Conservation (phyloP, 192 early-diverging fungal genomes). For the Coemansia sp. region DNA sequence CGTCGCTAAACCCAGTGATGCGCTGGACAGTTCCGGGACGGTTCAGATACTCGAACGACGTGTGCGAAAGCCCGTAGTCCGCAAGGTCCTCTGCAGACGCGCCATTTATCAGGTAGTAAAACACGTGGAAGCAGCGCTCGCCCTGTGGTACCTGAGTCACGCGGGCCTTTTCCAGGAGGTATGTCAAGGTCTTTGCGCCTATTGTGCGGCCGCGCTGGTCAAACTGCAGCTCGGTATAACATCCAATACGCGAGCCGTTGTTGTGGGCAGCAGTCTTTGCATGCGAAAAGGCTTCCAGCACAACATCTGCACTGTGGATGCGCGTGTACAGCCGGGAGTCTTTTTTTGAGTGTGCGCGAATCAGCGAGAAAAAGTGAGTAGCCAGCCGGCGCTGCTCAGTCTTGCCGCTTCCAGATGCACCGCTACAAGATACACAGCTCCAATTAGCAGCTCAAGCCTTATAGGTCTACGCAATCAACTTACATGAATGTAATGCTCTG, state of each 20-base stretch:
- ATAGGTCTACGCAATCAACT: constrained; percentile 11
- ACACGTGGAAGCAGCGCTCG: constrained; percentile 90
- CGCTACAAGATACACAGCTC: constrained; percentile 54
- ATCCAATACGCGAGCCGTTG: constrained; percentile 81
- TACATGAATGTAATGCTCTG: constrained; percentile 89
- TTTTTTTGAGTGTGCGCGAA: constrained; percentile 71
- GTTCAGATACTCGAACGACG: constrained; percentile 55
- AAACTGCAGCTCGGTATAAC: constrained; percentile 85
- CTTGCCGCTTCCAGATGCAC: constrained; percentile 87
- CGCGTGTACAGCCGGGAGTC: constrained; percentile 66
- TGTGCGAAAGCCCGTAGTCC: constrained; percentile 53
- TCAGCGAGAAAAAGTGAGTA: constrained; percentile 61
- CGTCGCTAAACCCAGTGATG: constrained; percentile 60
- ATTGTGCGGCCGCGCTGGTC: constrained; percentile 82
- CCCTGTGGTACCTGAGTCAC: constrained; percentile 63
- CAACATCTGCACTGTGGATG: constrained; percentile 63
- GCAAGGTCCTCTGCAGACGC: constrained; percentile 71
- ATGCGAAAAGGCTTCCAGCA: constrained; percentile 86
- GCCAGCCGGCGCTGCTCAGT: constrained; percentile 66
- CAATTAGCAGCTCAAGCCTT: too few species aligned
- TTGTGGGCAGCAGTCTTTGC: constrained; percentile 71
- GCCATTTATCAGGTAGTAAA: constrained; percentile 88
- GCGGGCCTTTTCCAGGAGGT: constrained; percentile 84
- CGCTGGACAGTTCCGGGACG: constrained; percentile 57
- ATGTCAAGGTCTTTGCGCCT: constrained; percentile 81